Evolutionary conservation across 2,329 filamentous ascomycete genomes (phyloP), one percentile per base, ranked within the genome.

Genomic region (Metarhizium rileyi): DNA sequence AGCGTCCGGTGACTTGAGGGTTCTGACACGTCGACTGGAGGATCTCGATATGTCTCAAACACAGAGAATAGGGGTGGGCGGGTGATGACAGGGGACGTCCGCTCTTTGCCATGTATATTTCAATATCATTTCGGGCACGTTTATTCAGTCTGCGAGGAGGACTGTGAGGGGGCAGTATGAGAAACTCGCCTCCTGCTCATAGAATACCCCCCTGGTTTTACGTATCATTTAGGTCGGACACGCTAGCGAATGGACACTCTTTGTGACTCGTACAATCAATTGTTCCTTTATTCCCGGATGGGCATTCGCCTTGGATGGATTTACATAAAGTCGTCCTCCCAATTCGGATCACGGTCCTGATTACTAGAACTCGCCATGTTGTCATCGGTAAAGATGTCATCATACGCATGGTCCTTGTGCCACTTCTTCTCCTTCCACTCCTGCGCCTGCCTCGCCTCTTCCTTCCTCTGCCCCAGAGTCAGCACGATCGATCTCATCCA

Each of bases 391-490:
- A 95, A 90, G 48, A 96, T 69, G 44, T 95, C 90, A 63, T 97
- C 93, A 66, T 98, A 98, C 2, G 90, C 91, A 69, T 98, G 91
- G n/a, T 95, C 90, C 70, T 93, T 93, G 68, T 95, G 88, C 77
- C 83, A 95, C 67, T 94, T 94, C 70, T 91, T 80, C 68, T 94
- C 85, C 67, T 88, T 86, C 56, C 88, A 78, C 71, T 96, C 88
- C 66, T 89, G 84, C 46, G 83, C 79, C 44, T 90, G 65, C 35
- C 74, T 73, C 0, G 80, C 81, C 60, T 93, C 87, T 65, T 90
- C 85, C 64, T 90, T 90, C 68, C 80, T 84, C 86, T 87, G 48
- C 22, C 27, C 2, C 8, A 38, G 5, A 36, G 35, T 33, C 25
- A 41, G 47, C 25, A 22, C 18, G n/a, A n/a, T n/a, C n/a, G n/a